These are phyloP conservation scores for Rutstroemia sp. DNA, from an alignment of 2,329 filamentous ascomycete genomes.

Conservation along the genomic window DNA sequence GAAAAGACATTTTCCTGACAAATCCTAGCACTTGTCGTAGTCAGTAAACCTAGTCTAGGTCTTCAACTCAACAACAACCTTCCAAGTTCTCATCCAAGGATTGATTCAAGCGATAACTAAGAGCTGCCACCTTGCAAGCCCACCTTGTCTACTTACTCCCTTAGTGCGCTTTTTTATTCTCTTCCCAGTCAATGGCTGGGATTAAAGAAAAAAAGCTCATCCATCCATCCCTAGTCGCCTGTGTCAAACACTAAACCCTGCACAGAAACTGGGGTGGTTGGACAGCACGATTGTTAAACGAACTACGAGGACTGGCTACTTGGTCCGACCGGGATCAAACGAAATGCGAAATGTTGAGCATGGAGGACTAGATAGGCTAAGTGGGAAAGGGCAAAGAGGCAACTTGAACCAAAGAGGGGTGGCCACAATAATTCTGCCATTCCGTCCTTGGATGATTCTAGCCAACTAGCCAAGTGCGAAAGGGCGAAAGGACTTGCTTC, in stretches of 20 bases:
- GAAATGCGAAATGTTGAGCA: background rate
- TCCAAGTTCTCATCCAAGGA: background rate
- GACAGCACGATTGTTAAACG: slow-evolving; percentile 2
- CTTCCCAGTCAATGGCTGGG: background rate
- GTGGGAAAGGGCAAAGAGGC: background rate
- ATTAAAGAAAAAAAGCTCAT: background rate
- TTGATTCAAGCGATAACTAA: slow-evolving; percentile 1
- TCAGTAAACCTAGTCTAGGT: no score
- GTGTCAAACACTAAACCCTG: background rate
- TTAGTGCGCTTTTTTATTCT: background rate
- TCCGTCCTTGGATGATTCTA: no score
- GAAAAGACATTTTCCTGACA: background rate
- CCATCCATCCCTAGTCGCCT: background rate
- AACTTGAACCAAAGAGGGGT: background rate
- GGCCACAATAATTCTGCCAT: background rate
- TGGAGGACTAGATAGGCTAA: background rate
- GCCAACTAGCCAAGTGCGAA: no score
- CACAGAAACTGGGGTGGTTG: slow-evolving; percentile 3
- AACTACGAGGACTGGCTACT: background rate
- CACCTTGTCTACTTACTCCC: background rate
- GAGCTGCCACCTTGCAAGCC: background rate
- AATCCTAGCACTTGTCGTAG: background rate
- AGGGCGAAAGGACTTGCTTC: background rate
- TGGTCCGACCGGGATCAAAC: background rate
- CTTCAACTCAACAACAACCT: no score